Evolutionary conservation across 2,329 filamentous ascomycete species (phyloP).

Genomic region (Samsoniella hepiali): DNA sequence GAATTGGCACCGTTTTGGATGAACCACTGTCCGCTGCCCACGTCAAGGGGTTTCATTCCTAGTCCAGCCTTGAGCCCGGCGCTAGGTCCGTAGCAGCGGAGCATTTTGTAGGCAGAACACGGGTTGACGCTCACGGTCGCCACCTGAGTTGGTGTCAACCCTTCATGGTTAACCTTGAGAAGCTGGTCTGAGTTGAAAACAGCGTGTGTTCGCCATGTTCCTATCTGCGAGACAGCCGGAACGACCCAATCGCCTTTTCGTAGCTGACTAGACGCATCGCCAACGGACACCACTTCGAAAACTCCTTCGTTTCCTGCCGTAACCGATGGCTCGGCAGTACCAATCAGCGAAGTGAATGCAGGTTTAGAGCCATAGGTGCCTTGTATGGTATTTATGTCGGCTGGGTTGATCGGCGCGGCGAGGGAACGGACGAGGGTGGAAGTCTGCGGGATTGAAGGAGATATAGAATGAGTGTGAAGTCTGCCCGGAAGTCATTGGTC

Average conservation of each 20-base stretch:
- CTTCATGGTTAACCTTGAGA: conserved; percentile 67
- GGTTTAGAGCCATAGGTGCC: conserved; percentile 91
- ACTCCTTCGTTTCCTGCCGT: conserved; percentile 89
- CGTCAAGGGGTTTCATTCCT: conserved; percentile 43
- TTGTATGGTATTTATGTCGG: conserved; percentile 97
- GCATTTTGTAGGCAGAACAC: conserved; percentile 89
- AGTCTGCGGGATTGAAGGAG: conserved; percentile 62
- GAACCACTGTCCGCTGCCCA: conserved; percentile 74
- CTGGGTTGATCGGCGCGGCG: conserved; percentile 89
- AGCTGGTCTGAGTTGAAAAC: conserved; percentile 57
- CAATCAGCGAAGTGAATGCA: conserved; percentile 69
- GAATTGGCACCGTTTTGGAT: conserved; percentile 96
- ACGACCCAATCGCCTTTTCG: conserved; percentile 89
- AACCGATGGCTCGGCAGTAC: conserved; percentile 72
- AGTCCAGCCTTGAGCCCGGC: conserved; percentile 44
- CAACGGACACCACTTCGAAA: conserved; percentile 77
- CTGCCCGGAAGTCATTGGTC: conserved; percentile 32
- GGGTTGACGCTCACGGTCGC: conserved; percentile 92
- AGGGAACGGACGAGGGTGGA: conserved; percentile 80
- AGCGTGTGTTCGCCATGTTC: conserved; percentile 93
- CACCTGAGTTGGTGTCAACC: conserved; percentile 71
- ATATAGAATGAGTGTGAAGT: conserved; percentile 73
- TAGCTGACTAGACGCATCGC: conserved; percentile 53
- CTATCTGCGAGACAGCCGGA: conserved; percentile 76
- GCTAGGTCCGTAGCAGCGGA: conserved; percentile 68